Evolutionary conservation across 2,329 filamentous ascomycete genomes (phyloP).

Genomic region (Stachybotrys elegans): DNA sequence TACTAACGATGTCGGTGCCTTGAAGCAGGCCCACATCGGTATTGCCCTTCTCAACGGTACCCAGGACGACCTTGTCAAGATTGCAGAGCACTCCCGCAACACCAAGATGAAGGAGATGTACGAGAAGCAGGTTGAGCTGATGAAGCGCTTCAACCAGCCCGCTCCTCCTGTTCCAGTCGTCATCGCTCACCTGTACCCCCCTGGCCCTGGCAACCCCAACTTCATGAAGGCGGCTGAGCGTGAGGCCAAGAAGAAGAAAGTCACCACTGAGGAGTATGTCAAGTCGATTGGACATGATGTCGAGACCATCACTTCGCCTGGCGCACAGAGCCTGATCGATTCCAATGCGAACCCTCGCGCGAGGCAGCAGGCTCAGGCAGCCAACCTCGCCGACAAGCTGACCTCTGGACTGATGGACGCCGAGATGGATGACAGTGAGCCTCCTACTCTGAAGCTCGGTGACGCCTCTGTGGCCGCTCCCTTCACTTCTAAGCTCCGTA

Average conservation of each 20-base stretch:
- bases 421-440: constrained; percentile 83
- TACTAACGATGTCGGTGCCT: constrained; percentile 93
- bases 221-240: constrained; percentile 87
- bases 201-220: constrained; percentile 86
- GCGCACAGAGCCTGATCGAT: constrained; percentile 55
- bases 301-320: constrained; percentile 63
- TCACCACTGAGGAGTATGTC: constrained; percentile 54
- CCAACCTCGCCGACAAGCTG: constrained; percentile 79
- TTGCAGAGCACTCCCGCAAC: constrained; percentile 88
- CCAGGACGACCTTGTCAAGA: constrained; percentile 82
- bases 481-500: constrained; percentile 95
- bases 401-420: constrained; percentile 84
- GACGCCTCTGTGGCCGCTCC: constrained; percentile 96
- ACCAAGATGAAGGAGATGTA: constrained; percentile 99
- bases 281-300: constrained; percentile 47
- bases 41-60: constrained; percentile 95
- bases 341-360: constrained; percentile 33
- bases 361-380: constrained; percentile 66
- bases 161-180: constrained; percentile 84
- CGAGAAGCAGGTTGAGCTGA: constrained; percentile 88
- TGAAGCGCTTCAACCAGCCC: constrained; percentile 93
- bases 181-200: constrained; percentile 92
- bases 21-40: constrained; percentile 97
- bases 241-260: constrained; percentile 74
- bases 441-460: constrained; percentile 92